Evolutionary conservation across 768 basidiomycete species (phyloP).

Genomic region (Gloeophyllum trabeum): DNA sequence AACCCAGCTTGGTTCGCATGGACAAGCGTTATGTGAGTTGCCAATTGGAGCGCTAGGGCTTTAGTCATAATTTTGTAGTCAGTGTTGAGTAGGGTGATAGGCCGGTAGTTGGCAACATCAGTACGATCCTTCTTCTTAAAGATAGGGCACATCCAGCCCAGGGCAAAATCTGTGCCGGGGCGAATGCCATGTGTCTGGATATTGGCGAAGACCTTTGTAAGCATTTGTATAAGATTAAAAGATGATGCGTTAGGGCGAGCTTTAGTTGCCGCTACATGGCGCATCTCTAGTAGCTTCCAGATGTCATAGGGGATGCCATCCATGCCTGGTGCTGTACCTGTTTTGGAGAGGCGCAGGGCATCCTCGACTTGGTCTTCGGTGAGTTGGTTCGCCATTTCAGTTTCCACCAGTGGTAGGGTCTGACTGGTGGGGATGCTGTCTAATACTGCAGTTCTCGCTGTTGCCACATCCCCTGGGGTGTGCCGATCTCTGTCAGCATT

Average conservation of each 20-base stretch:
- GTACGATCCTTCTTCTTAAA: conserved; percentile 25
- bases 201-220: conserved; percentile 8
- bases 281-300: conserved; percentile 1
- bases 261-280: not conserved
- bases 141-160: conserved; percentile 24
- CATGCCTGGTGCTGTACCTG: conserved; percentile 1
- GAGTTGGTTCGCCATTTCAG: not conserved
- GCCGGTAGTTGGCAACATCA: conserved; percentile 8
- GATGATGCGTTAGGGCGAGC: not conserved
- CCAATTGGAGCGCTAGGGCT: conserved; percentile 10
- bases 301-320: conserved; percentile 5
- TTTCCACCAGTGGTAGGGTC: not conserved
- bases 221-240: not conserved
- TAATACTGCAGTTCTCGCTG: not conserved
- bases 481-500: not conserved
- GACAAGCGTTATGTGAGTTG: conserved; percentile 9
- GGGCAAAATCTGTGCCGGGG: conserved; percentile 8
- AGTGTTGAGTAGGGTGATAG: conserved; percentile 15
- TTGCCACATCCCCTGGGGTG: not conserved
- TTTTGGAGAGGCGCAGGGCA: not conserved
- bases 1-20: conserved; percentile 29
- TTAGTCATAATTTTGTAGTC: conserved; percentile 23
- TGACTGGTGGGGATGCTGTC: not conserved
- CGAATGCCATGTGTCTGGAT: conserved; percentile 16
- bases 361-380: not conserved